Conservation (phyloP, 331 rosid genomes). For the Quercus lobata region DNA sequence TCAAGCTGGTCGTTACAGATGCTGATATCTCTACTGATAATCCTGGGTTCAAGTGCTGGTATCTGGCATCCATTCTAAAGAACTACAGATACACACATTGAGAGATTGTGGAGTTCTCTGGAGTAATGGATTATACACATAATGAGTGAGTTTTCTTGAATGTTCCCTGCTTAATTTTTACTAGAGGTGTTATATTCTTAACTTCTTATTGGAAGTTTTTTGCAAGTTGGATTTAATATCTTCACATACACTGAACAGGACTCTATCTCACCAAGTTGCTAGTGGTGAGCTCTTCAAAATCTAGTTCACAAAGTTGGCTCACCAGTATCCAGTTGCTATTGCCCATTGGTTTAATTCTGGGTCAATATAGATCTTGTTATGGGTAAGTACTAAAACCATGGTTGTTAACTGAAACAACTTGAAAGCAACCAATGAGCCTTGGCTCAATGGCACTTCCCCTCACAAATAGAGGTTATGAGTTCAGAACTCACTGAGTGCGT, state of each 20-base stretch:
- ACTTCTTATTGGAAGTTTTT: constrained; percentile 13
- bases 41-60: not conserved
- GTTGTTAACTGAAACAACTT: not conserved
- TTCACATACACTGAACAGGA: not conserved
- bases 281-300: constrained; percentile 7
- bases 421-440: too few species aligned
- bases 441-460: too few species aligned
- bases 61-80: not conserved
- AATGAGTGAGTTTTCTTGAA: constrained; percentile 3
- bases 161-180: not conserved
- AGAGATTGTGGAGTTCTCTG: not conserved
- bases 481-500: too few species aligned
- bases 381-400: not conserved
- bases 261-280: constrained; percentile 1
- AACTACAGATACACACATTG: too few species aligned
- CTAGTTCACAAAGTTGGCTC: not conserved
- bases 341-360: not conserved
- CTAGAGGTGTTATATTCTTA: not conserved
- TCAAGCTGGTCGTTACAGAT: not conserved
- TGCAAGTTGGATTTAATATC: constrained; percentile 15
- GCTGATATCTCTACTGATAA: not conserved
- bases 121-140: not conserved
- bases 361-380: not conserved
- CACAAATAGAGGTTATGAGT: too few species aligned
- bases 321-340: not conserved